Evolutionary conservation across 352 stramenopile genomes (phyloP).

Genomic region (Aphanomyces stellatus): DNA sequence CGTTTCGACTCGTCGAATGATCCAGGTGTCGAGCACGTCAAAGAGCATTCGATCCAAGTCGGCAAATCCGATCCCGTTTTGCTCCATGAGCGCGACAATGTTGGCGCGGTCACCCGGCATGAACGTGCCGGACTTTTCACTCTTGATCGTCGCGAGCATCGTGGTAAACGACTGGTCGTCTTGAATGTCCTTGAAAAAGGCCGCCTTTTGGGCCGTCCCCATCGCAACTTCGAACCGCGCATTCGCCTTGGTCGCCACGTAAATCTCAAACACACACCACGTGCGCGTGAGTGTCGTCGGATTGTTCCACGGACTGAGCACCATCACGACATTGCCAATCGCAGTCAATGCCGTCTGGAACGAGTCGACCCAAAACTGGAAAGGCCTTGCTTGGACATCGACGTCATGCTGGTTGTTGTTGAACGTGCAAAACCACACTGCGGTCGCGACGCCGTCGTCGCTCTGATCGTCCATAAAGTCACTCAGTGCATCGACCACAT

Average conservation of each 20-base stretch:
- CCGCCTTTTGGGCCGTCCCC: not conserved
- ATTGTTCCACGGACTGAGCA: constrained; percentile 11
- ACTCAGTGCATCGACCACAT: not conserved
- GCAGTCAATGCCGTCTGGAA: not conserved
- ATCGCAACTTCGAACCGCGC: not conserved
- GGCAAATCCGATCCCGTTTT: not conserved
- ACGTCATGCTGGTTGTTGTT: constrained; percentile 8
- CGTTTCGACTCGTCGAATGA: not conserved
- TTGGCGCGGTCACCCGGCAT: not conserved
- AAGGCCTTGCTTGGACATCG: not conserved
- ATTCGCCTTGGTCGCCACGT: not conserved
- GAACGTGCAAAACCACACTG: constrained; percentile 14
- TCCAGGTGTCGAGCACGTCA: not conserved
- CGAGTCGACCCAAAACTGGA: not conserved
- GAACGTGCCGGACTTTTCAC: not conserved
- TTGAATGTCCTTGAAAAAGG: not conserved
- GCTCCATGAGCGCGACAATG: not conserved
- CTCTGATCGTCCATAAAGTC: not conserved
- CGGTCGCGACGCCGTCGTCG: not conserved
- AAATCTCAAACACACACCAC: constrained; percentile 16
- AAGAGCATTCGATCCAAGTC: constrained; percentile 1
- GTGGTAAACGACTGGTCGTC: not conserved
- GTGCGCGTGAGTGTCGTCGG: not conserved
- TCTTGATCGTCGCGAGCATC: not conserved
- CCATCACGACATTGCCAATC: constrained; percentile 12